Base-by-base conservation (phyloP, 2,329 filamentous ascomycete genomes). In the Emmonsiellopsis sp. region DNA sequence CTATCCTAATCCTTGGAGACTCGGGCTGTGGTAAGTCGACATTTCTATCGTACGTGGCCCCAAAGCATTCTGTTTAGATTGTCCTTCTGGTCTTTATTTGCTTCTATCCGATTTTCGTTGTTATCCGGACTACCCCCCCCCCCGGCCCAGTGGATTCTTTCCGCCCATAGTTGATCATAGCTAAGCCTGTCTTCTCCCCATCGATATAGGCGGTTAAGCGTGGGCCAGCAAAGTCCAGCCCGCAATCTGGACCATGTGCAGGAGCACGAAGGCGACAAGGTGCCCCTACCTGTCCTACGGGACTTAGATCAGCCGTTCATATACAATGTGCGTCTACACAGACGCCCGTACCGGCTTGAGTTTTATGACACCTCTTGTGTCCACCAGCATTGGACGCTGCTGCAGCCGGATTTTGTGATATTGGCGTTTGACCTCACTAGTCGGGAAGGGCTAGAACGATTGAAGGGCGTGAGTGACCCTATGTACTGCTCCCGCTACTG, bases 1-100 rank as follows among this genome's bases (percentile, higher is more conserved):
- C 44, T 32, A 47, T 84, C 49, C 71, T 84, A 6, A 69, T 84
- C 13, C 70, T 84, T 2, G 81, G 81, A 51, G 81, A 83, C 55
- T 63, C 74, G 38, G 79, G 77, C 50, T 79, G 81, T 45, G 81
- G 81, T 54, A 84, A 84, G 67, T 80, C 81, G 50, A 81, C 79
- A 8, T 83, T 84, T 57, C 67, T 84, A 57, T 80, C 80, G 79
- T 83, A 71, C 65, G 79, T 76, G 43, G n/a, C n/a, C 44, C 51
- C 31, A 42, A 45, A 32, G 7, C 41, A 41, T 26, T 47, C 34
- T 11, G 20, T 5, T 26, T 26, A 26, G 3, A 26, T 26, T 26
- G 20, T 11, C 6, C 11, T 44, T 38, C 16, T 51, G 56, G 54
- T 35, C 20, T 1, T 20, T 7, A 41, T 31, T 50, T 51, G 20